A percentile compares a stretch with the other conserved stretches of the same genome.
These are phyloP conservation scores for Sordariomycetes sp. DNA, from an alignment of 2,329 filamentous ascomycete species.

Conservation along the genomic window DNA sequence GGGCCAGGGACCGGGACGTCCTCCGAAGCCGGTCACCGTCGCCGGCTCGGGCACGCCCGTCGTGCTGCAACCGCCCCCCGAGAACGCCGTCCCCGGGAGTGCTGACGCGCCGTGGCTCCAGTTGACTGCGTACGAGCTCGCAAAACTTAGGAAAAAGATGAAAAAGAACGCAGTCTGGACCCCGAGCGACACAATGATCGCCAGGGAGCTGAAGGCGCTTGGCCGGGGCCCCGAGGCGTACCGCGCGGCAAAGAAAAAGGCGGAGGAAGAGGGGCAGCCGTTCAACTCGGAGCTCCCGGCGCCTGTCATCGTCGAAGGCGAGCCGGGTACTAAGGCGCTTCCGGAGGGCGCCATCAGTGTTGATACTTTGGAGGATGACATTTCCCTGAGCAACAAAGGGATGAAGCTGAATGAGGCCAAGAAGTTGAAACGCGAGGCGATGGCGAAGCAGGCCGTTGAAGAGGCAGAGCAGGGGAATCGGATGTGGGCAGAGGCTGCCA, in stretches of 20 bases:
- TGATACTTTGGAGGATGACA: conserved; percentile 45
- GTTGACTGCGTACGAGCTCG: conserved; percentile 51
- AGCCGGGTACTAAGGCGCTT: conserved; percentile 36
- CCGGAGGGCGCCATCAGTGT: conserved; percentile 47
- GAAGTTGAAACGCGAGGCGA: conserved; percentile 55
- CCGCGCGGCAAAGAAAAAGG: conserved; percentile 46
- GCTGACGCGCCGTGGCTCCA: conserved; percentile 52
- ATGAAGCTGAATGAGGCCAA: conserved; percentile 72
- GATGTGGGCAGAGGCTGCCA: conserved; percentile 35
- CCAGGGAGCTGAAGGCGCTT: conserved; percentile 59
- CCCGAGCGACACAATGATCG: conserved; percentile 76
- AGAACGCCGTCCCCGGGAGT: conserved; percentile 44
- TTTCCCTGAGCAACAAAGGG: conserved; percentile 54
- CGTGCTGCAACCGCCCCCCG: conserved; percentile 41
- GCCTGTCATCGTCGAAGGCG: conserved; percentile 25
- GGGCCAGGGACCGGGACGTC: conserved; percentile 6
- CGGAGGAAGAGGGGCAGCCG: conserved; percentile 49
- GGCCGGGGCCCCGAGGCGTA: conserved; percentile 54
- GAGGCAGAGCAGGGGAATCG: conserved; percentile 45
- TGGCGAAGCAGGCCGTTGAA: conserved; percentile 47
- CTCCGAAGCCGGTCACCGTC: conserved; percentile 15
- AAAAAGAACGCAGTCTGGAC: conserved; percentile 85
- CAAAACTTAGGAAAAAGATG: conserved; percentile 67
- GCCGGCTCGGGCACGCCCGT: conserved; percentile 26
- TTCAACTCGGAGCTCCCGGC: conserved; percentile 25